Conservation (phyloP, 345 rosid species). For the Clausena lansium region DNA sequence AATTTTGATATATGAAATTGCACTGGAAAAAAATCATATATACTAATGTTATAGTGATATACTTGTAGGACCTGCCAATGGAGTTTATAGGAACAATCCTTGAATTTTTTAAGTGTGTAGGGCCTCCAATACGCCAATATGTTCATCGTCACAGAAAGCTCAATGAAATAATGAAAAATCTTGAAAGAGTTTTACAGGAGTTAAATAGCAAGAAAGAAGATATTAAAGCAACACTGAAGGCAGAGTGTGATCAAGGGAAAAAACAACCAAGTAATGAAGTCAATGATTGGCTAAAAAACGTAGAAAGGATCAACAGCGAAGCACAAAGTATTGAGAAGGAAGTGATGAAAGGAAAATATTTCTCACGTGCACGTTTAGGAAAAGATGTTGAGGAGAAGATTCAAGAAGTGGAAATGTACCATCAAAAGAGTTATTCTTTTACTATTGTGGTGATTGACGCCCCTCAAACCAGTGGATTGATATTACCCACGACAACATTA, state of each 20-base stretch:
- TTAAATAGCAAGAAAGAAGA: not conserved
- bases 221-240: not conserved
- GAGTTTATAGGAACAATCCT: not conserved
- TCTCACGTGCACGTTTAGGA: too few relatives aligned
- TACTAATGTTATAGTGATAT: too few relatives aligned
- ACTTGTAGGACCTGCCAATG: not conserved
- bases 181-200: not conserved
- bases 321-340: not conserved
- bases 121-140: not conserved
- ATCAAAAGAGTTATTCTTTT: not conserved
- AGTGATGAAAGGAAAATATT: not conserved
- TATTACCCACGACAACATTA: not conserved
- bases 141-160: not conserved
- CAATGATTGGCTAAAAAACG: not conserved
- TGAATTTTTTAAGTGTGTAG: not conserved
- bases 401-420: not conserved
- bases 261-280: not conserved
- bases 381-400: too few relatives aligned
- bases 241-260: not conserved
- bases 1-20: too few relatives aligned
- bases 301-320: not conserved
- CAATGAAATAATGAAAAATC: not conserved
- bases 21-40: too few relatives aligned
- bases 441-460: not conserved
- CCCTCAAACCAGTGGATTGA: not conserved